Percentiles rank a stretch among this genome's conserved stretches.
Conservation (phyloP, 1,284 basidiomycete genomes). For the Apiotrichum gamsii region DNA sequence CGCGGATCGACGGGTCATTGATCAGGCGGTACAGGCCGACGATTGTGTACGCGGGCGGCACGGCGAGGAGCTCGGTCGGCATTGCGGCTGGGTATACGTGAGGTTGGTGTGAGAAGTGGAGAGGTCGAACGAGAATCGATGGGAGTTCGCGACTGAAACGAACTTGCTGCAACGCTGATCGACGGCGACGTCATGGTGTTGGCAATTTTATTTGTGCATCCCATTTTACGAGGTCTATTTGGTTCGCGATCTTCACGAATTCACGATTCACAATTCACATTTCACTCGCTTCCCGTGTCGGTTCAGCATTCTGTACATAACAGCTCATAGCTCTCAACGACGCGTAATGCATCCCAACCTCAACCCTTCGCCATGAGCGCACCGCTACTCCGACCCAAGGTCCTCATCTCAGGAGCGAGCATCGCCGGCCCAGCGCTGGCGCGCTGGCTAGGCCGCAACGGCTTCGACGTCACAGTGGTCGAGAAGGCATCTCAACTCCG, state of each 20-base stretch:
- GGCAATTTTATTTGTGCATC: no score
- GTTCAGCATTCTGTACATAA: no score
- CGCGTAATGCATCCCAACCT: no score
- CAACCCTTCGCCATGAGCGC: no score
- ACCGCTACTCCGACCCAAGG: conserved; percentile 1
- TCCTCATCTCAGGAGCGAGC: conserved; percentile 43
- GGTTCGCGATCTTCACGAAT: no score
- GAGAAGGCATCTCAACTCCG: conserved; percentile 33
- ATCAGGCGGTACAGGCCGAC: conserved; percentile 42
- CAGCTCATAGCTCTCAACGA: no score
- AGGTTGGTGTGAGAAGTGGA: not conserved
- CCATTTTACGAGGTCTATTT: no score
- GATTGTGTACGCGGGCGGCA: conserved; percentile 43
- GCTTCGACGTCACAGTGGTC: conserved; percentile 36
- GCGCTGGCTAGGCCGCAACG: conserved; percentile 28
- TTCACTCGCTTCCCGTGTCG: no score
- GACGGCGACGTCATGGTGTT: not conserved
- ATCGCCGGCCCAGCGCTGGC: conserved; percentile 44
- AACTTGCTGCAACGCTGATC: not conserved
- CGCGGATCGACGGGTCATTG: conserved; percentile 39
- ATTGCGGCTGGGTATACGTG: conserved; percentile 25
- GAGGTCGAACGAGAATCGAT: not conserved
- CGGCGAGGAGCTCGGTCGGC: conserved; percentile 44
- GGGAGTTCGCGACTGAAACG: not conserved
- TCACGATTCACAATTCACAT: no score